Conservation (phyloP, 139 green algal species). For the Marvania coccoides region DNA sequence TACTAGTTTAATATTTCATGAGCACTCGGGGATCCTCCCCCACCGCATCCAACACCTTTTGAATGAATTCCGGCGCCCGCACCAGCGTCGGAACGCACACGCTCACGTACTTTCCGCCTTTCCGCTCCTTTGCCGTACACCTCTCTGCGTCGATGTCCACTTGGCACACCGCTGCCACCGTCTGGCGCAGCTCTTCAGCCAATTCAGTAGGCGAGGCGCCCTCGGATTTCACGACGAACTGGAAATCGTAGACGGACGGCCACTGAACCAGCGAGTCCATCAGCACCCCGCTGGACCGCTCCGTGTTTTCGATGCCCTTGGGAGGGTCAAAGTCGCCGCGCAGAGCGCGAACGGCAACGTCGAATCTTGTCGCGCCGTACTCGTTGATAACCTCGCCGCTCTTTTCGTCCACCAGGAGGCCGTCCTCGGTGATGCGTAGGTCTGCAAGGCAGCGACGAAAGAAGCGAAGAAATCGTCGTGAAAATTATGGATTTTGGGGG, state of each 20-base stretch:
- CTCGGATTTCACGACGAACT: constrained; percentile 16
- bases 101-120: constrained; percentile 45
- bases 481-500: not conserved
- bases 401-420: not conserved
- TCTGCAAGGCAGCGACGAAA: not conserved
- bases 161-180: constrained; percentile 2
- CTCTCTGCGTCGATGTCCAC: not conserved
- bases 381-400: constrained; percentile 53
- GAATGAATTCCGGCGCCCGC: constrained; percentile 2
- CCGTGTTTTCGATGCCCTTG: constrained; percentile 24
- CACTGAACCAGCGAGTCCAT: constrained; percentile 45
- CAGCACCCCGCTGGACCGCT: constrained; percentile 35
- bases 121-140: constrained; percentile 27
- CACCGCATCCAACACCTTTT: constrained; percentile 6
- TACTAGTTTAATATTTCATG: not conserved
- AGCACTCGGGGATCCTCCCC: not conserved
- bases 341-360: constrained; percentile 36
- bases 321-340: constrained; percentile 51
- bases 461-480: not conserved
- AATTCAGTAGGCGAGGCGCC: not conserved
- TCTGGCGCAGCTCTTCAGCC: not conserved
- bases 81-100: constrained; percentile 25
- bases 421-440: not conserved
- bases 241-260: constrained; percentile 44
- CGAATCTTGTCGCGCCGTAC: constrained; percentile 56